Percentiles rank a stretch among this genome's conserved stretches.
Conservation (phyloP, 1,139 yeast genomes). For the Yamadazyma triangularis region DNA sequence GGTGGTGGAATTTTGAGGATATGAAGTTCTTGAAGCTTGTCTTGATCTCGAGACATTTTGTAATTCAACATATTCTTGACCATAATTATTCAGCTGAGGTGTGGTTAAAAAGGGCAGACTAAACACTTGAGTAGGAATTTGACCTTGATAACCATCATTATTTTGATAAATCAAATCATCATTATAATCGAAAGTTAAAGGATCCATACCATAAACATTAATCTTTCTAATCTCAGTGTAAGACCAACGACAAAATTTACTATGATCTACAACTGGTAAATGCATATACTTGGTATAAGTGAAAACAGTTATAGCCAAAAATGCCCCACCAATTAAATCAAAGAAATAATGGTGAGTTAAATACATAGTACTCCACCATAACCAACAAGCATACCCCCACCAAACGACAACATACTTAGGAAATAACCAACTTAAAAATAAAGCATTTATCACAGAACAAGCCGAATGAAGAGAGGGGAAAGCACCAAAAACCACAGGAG, state of each 20-base stretch:
- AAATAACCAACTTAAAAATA: conserved; percentile 77
- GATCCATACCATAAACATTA: conserved; percentile 27
- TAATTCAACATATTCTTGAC: conserved; percentile 24
- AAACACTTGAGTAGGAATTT: background rate
- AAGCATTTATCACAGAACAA: conserved; percentile 88
- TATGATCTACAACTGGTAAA: conserved; percentile 64
- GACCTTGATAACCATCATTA: conserved; percentile 4
- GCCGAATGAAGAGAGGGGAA: conserved; percentile 96
- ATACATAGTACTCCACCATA: conserved; percentile 99
- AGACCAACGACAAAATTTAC: conserved; percentile 81
- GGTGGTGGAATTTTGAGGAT: conserved; percentile 14
- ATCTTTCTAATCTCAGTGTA: conserved; percentile 40
- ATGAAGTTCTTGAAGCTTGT: conserved; percentile 23
- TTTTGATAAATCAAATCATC: conserved; percentile 12
- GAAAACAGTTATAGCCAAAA: conserved; percentile 67
- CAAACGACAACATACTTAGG: conserved; percentile 64
- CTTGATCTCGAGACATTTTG: conserved; percentile 26
- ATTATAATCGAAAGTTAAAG: conserved; percentile 19
- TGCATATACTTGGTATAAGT: conserved; percentile 67
- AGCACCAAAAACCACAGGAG: conserved; percentile 96
- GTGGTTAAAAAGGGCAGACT: background rate
- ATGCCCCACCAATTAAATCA: conserved; percentile 88
- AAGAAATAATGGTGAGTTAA: conserved; percentile 93
- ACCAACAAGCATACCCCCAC: conserved; percentile 77
- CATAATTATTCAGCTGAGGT: background rate